Base-by-base conservation (phyloP, 2,329 filamentous ascomycete genomes). In the Cladophialophora bantiana region DNA sequence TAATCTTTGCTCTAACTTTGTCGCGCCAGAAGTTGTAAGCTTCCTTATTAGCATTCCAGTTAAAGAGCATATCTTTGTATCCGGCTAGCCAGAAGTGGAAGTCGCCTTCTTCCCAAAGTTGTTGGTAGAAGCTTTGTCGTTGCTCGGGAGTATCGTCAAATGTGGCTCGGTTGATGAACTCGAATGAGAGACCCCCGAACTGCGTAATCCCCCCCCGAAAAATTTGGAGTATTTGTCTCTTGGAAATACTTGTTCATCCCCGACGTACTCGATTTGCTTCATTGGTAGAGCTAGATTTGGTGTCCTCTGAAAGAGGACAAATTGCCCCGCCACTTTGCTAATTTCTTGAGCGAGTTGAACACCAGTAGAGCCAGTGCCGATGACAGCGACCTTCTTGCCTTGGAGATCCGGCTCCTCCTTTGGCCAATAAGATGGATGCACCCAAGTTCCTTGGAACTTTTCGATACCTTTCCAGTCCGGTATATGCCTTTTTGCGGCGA, bases 201-300 rank as follows among this genome's bases (percentile, higher is more conserved):
- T 68, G 1, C 86, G 40, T 26, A 70, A 56, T 15, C 68, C 65
- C n/a, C 67, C 62, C 13, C 54, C 52, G 45, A 71, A 65, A 36
- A 73, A 60, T 45, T 69, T 65, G 12, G 66, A 66, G 35, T 70
- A 70, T 42, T 45, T 42, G 12, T 42, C 32, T 57, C 66, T 70
- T 15, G 84, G 77, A 70, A 88, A 83, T 67, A 85, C 82, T 67
- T 82, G 81, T 10, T 75, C 88, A 87, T 0, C 86, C 7, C 74
- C 75, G 1, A 80, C 82, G 38, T 89, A 76, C 0, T 78, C 64
- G 2, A 78, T 76, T 65, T 85, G 82, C 2, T 81, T 79, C 86
- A 91, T 89, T 0, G 88, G 88, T 0, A 90, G 72, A 0, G 86
- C 84, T 6, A 89, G 77, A 70, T 90, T 91, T 0, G 89, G 89